A percentile compares a stretch with the other conserved stretches of the same genome.
Evolutionary conservation across 2,329 filamentous ascomycete genomes (phyloP).

Genomic region (Hypoxylon rubiginosum): DNA sequence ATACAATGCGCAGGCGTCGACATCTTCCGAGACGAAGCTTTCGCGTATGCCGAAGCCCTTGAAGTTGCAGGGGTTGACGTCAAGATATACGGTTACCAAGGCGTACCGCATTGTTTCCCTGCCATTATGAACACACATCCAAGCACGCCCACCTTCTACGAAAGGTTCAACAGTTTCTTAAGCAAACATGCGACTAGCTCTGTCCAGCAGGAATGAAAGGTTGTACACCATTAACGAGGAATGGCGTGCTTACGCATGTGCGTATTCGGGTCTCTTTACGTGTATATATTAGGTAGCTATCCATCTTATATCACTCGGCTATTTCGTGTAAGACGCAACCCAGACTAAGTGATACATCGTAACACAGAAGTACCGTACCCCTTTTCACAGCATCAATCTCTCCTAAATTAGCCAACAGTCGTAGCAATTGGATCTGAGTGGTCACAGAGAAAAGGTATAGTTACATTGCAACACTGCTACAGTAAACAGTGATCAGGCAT

Average conservation of each 20-base stretch:
- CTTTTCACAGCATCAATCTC: too few species aligned
- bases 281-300: too few species aligned
- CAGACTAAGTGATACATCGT: too few species aligned
- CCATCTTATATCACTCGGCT: too few species aligned
- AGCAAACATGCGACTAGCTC: slow-evolving; percentile 22
- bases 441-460: not conserved
- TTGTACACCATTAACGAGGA: too few species aligned
- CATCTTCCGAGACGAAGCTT: slow-evolving; percentile 55
- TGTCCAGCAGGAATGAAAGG: not conserved
- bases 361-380: too few species aligned
- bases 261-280: too few species aligned
- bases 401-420: too few species aligned
- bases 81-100: slow-evolving; percentile 52
- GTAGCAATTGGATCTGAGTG: too few species aligned
- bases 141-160: slow-evolving; percentile 39
- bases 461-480: not conserved
- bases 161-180: slow-evolving; percentile 37
- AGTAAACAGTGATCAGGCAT: too few species aligned
- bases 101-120: slow-evolving; percentile 55
- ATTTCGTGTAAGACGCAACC: too few species aligned
- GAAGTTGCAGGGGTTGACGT: slow-evolving; percentile 51
- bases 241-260: too few species aligned
- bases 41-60: slow-evolving; percentile 56
- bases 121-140: slow-evolving; percentile 34
- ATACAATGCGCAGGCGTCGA: slow-evolving; percentile 55